These are phyloP conservation scores for Paraleonurus japonicus DNA, from an alignment of 257 asterid species.

Conservation along the genomic window DNA sequence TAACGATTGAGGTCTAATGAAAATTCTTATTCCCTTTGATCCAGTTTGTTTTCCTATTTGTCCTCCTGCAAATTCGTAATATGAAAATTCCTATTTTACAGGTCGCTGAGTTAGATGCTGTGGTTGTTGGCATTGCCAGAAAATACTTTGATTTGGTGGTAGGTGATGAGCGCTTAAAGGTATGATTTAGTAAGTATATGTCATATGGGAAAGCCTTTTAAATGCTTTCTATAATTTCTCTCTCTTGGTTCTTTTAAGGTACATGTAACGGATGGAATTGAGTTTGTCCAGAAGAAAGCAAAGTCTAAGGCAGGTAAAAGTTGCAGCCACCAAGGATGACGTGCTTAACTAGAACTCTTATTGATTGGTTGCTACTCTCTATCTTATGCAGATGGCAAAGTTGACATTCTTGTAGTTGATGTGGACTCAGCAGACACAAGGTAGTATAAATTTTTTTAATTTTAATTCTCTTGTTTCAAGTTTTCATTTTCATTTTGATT, in stretches of 20 bases:
- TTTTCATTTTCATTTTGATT: slow-evolving; percentile 11
- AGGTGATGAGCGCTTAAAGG: slow-evolving; percentile 66
- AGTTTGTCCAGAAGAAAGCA: slow-evolving; percentile 54
- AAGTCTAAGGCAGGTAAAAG: slow-evolving; percentile 34
- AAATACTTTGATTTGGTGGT: slow-evolving; percentile 65
- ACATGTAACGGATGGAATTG: slow-evolving; percentile 67
- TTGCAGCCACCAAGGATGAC: slow-evolving; percentile 17
- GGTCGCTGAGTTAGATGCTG: slow-evolving; percentile 85
- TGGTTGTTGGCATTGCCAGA: slow-evolving; percentile 71
- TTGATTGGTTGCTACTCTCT: slow-evolving; percentile 24
- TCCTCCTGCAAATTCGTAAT: slow-evolving; percentile 28
- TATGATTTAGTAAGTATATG: slow-evolving; percentile 19
- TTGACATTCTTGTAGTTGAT: slow-evolving; percentile 77
- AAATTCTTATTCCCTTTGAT: not conserved
- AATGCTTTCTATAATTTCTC: slow-evolving; percentile 2
- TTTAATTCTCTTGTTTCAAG: not conserved
- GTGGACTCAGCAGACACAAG: slow-evolving; percentile 90
- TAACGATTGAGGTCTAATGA: slow-evolving; percentile 59
- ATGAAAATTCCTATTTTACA: too few relatives aligned
- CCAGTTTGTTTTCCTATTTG: slow-evolving; percentile 1
- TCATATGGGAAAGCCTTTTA: not conserved
- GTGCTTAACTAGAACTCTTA: slow-evolving; percentile 8
- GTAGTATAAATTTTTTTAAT: slow-evolving; percentile 32
- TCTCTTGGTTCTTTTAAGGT: slow-evolving; percentile 39
- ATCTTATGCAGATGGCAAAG: slow-evolving; percentile 38